Evolutionary conservation across 1,139 yeast species (phyloP), one percentile per base, ranked within the genome.

Genomic region (Nakaseomyces delphensis): DNA sequence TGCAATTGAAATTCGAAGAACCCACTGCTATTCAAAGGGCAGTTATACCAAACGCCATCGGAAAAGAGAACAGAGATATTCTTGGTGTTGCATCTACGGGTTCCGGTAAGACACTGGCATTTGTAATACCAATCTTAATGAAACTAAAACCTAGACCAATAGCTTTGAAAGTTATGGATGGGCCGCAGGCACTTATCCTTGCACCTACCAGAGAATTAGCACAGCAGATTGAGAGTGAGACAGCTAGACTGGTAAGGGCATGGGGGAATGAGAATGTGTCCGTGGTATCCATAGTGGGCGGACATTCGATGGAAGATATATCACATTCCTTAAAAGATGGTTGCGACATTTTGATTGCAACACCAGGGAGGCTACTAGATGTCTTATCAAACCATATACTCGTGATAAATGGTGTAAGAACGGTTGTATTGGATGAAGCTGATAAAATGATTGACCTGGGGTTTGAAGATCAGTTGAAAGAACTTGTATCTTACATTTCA

Each of bases 61-160:
- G 14, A 5, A 59, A 66, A 0, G 65, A 70, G 3, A 60, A 73
- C 39, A 44, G 60, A 33, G 96, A 91, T 59, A 70, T 86, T 3
- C 71, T 89, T 20, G 97, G 96, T 20, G 75, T 89, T n/a, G 96
- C 97, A 0, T 91, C 87, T 52, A 91, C 98, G 0, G 98, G 97
- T 19, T 84, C 95, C 0, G 98, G 97, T 57, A 91, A 91, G 59
- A 91, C 98, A 0, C 68, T 87, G 23, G 83, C 95, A 8, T 91
- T 82, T 62, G 65, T 84, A 21, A 64, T 89, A 1, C 97, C 98
- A 0, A 64, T 86, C 41, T 57, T 86, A 5, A 61, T 77, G 3
- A 80, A 79, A 49, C 13, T 27, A 2, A 65, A 65, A 1, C 43
- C 48, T 7, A 44, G 57, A 36, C 72, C 76, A 1, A 54, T 62